Percentiles rank a stretch among this genome's conserved stretches.
Conservation (phyloP, 352 stramenopile genomes). For the Plasmopara muralis region DNA sequence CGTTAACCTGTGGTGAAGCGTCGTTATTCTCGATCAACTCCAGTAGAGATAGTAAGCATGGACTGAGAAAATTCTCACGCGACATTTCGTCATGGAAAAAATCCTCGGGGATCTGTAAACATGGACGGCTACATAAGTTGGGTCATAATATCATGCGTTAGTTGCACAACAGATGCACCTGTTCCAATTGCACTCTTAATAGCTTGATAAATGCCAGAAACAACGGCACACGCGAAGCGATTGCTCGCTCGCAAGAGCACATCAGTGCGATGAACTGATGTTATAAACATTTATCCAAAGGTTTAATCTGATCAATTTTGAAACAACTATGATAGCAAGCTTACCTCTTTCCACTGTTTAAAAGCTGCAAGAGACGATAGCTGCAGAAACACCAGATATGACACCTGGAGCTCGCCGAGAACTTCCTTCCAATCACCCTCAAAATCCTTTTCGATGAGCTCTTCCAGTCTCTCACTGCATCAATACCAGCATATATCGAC, state of each 20-base stretch:
- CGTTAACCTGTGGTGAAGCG: conserved; percentile 25
- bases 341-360: conserved; percentile 90
- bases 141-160: neutral
- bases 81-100: conserved; percentile 68
- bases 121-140: neutral
- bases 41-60: conserved; percentile 52
- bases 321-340: neutral
- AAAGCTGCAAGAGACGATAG: conserved; percentile 89
- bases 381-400: conserved; percentile 90
- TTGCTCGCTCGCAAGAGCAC: conserved; percentile 51
- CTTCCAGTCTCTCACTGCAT: conserved; percentile 41
- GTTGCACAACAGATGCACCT: conserved; percentile 22
- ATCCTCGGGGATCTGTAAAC: conserved; percentile 43
- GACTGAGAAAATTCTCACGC: conserved; percentile 55
- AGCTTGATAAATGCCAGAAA: conserved; percentile 55
- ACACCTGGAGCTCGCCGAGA: conserved; percentile 90
- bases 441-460: conserved; percentile 35
- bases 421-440: conserved; percentile 63
- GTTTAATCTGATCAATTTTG: neutral
- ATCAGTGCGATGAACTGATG: conserved; percentile 52
- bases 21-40: conserved; percentile 53
- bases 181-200: conserved; percentile 48
- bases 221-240: conserved; percentile 32
- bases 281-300: neutral
- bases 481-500: conserved; percentile 1